Percentiles rank a stretch among this genome's conserved stretches.
phyloP scores from a whole-genome alignment of 163 green algal species.

The Trebouxia gelatinosa region DNA sequence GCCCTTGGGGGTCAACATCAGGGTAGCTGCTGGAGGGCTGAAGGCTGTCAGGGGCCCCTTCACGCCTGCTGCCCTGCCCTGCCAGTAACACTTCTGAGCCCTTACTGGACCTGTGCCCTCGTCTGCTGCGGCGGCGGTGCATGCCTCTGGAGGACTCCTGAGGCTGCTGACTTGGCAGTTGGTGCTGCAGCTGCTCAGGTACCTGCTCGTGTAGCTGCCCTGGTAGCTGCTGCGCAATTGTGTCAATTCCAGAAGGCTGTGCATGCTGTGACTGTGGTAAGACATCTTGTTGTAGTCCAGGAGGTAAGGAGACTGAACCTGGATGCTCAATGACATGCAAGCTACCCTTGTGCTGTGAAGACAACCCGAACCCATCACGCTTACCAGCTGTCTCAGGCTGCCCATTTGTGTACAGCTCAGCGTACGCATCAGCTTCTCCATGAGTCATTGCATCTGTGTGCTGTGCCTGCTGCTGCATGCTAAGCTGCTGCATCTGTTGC shows the following conservation, averaged over 20 bases:
- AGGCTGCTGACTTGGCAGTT: background rate
- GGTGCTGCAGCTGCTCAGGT: background rate
- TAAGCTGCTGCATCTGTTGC: background rate
- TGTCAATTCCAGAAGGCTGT: background rate
- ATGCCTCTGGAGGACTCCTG: constrained; percentile 7
- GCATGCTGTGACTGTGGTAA: background rate
- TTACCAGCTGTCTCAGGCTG: no score
- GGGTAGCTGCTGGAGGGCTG: background rate
- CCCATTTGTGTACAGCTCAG: background rate
- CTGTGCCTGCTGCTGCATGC: background rate
- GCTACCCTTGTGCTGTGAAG: background rate
- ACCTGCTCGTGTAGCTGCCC: background rate
- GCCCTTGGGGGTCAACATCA: background rate
- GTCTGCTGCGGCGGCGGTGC: constrained; percentile 5
- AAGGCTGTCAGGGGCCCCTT: background rate
- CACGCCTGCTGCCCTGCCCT: no score
- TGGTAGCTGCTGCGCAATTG: background rate
- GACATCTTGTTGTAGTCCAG: no score
- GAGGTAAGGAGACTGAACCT: background rate
- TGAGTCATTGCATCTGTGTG: background rate
- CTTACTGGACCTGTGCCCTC: background rate
- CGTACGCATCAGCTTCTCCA: background rate
- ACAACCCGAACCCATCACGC: no score
- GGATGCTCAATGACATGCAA: background rate
- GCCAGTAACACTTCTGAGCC: no score